phyloP scores from a whole-genome alignment of 164 flowering plant species.

The Sedum album region DNA sequence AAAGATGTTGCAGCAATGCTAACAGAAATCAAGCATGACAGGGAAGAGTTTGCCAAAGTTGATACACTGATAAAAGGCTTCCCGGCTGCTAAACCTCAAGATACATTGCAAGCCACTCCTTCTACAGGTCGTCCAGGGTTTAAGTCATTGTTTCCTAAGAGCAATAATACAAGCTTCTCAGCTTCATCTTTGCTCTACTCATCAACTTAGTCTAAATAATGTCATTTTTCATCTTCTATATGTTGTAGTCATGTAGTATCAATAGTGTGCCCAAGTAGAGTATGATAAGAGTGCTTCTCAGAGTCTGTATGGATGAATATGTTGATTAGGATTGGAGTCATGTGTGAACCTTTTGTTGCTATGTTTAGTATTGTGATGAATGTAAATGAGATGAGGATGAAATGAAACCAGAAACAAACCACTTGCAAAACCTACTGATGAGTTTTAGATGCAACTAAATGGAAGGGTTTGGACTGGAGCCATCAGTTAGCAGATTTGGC shows the following conservation, averaged over 20 bases:
- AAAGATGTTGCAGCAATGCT: constrained; percentile 59
- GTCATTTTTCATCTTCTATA: not conserved
- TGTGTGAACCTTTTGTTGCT: not conserved
- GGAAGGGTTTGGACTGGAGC: not conserved
- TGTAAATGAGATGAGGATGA: not conserved
- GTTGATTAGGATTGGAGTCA: not conserved
- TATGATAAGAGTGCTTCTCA: not conserved
- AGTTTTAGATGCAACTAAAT: not conserved
- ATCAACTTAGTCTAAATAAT: constrained; percentile 24
- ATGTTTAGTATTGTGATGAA: not conserved
- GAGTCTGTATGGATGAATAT: no score
- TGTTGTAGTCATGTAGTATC: no score
- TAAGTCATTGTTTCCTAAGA: constrained; percentile 19
- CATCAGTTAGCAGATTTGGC: not conserved
- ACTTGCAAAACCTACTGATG: not conserved
- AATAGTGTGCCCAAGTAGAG: not conserved
- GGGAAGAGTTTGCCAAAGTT: constrained; percentile 24
- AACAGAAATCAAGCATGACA: constrained; percentile 24
- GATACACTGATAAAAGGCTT: constrained; percentile 20
- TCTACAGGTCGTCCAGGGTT: constrained; percentile 5
- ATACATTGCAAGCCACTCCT: constrained; percentile 1
- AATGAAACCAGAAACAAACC: not conserved
- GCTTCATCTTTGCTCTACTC: constrained; percentile 60
- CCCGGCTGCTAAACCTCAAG: not conserved
- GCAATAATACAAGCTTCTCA: constrained; percentile 65